Evolutionary conservation across 2,329 filamentous ascomycete species (phyloP), one percentile per base, ranked within the genome.

Genomic region (Colletotrichum incanum): DNA sequence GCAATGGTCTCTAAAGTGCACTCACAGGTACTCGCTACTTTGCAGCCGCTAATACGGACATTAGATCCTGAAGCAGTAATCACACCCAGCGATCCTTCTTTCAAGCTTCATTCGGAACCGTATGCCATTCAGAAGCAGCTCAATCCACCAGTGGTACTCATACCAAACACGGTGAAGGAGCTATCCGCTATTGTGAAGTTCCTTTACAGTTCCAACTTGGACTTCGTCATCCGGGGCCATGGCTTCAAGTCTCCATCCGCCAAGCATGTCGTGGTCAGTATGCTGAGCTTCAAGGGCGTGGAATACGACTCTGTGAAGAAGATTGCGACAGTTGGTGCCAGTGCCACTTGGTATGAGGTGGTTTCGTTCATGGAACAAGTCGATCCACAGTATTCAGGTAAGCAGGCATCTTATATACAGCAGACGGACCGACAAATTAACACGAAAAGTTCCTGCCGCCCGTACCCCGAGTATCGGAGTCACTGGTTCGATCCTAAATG

Each of bases 231-330:
- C 37, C 54, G 67, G 18, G 61, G 62, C 2, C 67, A 66, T 39
- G 67, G 67, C n/a, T 70, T 70, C 67, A 66, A 70, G 18, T 65
- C 67, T 3, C 67, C 67, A 9, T 67, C 63, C 8, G 55, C 63
- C 31, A 62, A 50, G 20, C 18, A 67, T 20, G 67, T 67, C 0
- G 56, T 71, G 11, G 12, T 67, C 23, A 71, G 67, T 55, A 71
- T 66, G 49, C 43, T 71, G 41, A 67, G n/a, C 6, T 56, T 71
- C 39, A 67, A 62, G 16, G 56, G 43, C n/a, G 11, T 71, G 18
- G 34, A 49, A 11, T 70, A 70, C 39, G 67, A 70, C 49, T 26
- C 52, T 8, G 37, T 26, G 26, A 66, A 55, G 23, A 70, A 70
- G 47, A 70, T 70, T 28, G 67, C 62, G 6, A 70, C 37, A 2